Conservation (phyloP, 495 filamentous ascomycete species). For the Penicillium canariense region DNA sequence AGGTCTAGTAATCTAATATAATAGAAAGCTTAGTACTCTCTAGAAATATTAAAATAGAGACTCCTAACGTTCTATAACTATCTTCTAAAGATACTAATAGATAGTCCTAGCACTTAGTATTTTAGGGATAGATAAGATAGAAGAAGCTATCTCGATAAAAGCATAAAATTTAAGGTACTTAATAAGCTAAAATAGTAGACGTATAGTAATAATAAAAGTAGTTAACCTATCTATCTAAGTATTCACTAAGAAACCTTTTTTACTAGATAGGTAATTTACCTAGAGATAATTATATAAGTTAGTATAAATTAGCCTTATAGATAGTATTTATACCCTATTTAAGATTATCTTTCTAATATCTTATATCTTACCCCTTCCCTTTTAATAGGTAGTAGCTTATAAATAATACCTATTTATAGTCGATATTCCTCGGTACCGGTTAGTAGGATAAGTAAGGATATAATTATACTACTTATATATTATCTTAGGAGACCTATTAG, state of each 20-base stretch:
- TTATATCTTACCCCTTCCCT: background rate
- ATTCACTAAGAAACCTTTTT: background rate
- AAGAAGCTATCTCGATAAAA: too few species aligned
- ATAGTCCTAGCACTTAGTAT: too few species aligned
- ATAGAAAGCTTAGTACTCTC: too few species aligned
- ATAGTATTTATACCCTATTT: background rate
- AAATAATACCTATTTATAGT: background rate
- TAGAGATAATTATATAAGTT: background rate
- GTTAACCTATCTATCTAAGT: constrained; percentile 5
- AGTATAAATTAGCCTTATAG: too few species aligned
- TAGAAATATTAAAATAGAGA: too few species aligned
- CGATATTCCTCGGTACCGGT: background rate
- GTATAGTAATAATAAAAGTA: constrained; percentile 9
- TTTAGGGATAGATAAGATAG: too few species aligned
- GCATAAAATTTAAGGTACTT: too few species aligned
- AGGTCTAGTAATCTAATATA: too few species aligned
- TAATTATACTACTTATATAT: constrained; percentile 6
- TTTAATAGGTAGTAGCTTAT: background rate
- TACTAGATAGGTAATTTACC: background rate
- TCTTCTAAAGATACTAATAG: too few species aligned
- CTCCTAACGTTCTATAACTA: too few species aligned
- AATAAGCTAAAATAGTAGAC: too few species aligned
- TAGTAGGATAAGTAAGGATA: constrained; percentile 4
- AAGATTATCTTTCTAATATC: background rate
- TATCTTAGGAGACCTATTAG: background rate